Evolutionary conservation across 1,139 yeast genomes (phyloP).

Genomic region (Candida tropicalis): DNA sequence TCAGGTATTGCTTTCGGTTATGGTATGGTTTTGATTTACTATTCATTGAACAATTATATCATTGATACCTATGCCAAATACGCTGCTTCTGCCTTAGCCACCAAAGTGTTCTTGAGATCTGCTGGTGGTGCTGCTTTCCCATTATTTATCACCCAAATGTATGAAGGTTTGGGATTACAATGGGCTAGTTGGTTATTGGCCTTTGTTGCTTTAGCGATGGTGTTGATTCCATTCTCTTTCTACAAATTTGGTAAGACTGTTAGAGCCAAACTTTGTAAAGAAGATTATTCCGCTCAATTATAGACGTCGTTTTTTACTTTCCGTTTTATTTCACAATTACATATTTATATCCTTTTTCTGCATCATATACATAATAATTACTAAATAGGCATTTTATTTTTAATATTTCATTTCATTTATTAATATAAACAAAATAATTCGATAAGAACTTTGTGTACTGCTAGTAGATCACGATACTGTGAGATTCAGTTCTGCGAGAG

Average conservation of each 20-base stretch:
- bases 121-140: constrained; percentile 94
- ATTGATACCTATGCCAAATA: constrained; percentile 83
- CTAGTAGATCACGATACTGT: too few species aligned
- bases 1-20: constrained; percentile 88
- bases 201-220: constrained; percentile 81
- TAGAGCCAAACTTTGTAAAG: constrained; percentile 67
- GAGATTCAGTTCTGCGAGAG: too few species aligned
- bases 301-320: background rate
- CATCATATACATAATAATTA: too few species aligned
- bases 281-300: constrained; percentile 45
- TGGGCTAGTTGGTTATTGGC: constrained; percentile 89
- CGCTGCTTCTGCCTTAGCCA: constrained; percentile 91
- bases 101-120: constrained; percentile 85
- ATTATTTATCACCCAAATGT: constrained; percentile 82
- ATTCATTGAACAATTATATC: constrained; percentile 84
- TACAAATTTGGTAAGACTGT: constrained; percentile 67
- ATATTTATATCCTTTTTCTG: background rate
- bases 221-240: constrained; percentile 77
- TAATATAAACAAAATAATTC: too few species aligned
- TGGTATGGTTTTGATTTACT: constrained; percentile 89
- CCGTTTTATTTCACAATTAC: background rate
- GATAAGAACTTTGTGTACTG: too few species aligned
- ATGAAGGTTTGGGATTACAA: constrained; percentile 67
- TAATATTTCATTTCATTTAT: too few species aligned
- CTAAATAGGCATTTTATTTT: too few species aligned